Base-by-base conservation (phyloP, 768 basidiomycete genomes). In the Suillus subluteus region DNA sequence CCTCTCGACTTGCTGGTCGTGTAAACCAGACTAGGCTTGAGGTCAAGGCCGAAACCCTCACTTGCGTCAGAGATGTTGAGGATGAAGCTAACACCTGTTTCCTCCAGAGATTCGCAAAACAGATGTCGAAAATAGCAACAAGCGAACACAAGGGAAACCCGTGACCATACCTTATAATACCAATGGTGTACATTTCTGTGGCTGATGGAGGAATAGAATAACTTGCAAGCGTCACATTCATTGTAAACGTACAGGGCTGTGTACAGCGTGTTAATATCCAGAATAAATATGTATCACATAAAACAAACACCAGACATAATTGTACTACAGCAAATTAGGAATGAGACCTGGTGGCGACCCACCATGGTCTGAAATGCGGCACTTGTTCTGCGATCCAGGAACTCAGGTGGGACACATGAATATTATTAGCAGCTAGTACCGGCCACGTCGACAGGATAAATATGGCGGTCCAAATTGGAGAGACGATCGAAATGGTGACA, bases 381-480 rank as follows among this genome's bases (percentile, higher is more conserved):
- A 54, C 8, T 9, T 30, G 26, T 30, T 18, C 7, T 16, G 16
- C 7, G 4, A 54, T 18, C 52, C 52, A 54, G 26, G 26, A 16
- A 26, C 4, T 54, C 52, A 54, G 1, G 52, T 54, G 52, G 4
- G 52, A 54, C 9, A 54, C 13, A 16, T 52, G 50, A 2, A 54
- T 4, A 54, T 18, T 9, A 54, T 54, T 54, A 8, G 52, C 9
- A 18, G 16, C 52, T 16, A 54, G 52, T 54, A 54, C 30, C 30
- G 9, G 52, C 52, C 52, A 54, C 4, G 9, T 32, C 30, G 26
- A 16, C 16, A 54, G 30, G 9, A 32, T 32, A 18, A 54, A 30
- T 18, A 54, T 54, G 9, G 52, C 52, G 4, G 9, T 11, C 65
- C 65, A 65, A 16, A 44, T 50, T 4, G 65, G 65, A 21, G 59